Evolutionary conservation across 768 basidiomycete species (phyloP).

Genomic region (Phanerochaete sordida): DNA sequence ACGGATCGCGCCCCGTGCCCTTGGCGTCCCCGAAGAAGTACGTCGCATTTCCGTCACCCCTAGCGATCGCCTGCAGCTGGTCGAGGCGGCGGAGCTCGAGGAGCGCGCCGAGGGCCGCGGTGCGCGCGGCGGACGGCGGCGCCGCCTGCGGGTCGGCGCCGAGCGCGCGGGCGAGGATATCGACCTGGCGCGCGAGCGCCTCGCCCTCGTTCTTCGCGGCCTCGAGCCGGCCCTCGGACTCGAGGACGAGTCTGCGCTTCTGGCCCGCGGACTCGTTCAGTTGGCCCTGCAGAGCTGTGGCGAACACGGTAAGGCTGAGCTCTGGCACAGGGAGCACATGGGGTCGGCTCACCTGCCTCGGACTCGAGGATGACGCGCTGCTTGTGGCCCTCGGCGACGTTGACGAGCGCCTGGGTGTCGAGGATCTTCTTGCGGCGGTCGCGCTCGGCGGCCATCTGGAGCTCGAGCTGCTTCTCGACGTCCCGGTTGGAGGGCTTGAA

Average conservation of each 20-base stretch:
- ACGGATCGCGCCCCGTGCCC: not conserved
- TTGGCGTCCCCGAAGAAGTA: slow-evolving; percentile 41
- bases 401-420: slow-evolving; percentile 55
- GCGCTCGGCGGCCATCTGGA: slow-evolving; percentile 58
- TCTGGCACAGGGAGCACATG: not conserved
- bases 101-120: slow-evolving; percentile 38
- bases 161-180: slow-evolving; percentile 40
- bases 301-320: not conserved
- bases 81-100: slow-evolving; percentile 49
- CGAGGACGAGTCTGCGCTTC: slow-evolving; percentile 47
- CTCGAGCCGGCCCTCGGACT: slow-evolving; percentile 47
- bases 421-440: slow-evolving; percentile 53
- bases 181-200: slow-evolving; percentile 47
- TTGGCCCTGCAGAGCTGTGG: slow-evolving; percentile 37
- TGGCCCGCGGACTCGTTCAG: slow-evolving; percentile 53
- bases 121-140: slow-evolving; percentile 32
- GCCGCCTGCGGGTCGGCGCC: slow-evolving; percentile 26
- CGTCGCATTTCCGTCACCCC: slow-evolving; percentile 46
- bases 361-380: slow-evolving; percentile 52
- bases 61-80: slow-evolving; percentile 50
- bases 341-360: slow-evolving; percentile 38
- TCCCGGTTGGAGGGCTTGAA: slow-evolving; percentile 61
- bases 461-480: slow-evolving; percentile 57
- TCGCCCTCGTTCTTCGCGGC: slow-evolving; percentile 42
- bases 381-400: slow-evolving; percentile 57